Conservation (phyloP, 140 eudicot species). For the Stevia rebaudiana region DNA sequence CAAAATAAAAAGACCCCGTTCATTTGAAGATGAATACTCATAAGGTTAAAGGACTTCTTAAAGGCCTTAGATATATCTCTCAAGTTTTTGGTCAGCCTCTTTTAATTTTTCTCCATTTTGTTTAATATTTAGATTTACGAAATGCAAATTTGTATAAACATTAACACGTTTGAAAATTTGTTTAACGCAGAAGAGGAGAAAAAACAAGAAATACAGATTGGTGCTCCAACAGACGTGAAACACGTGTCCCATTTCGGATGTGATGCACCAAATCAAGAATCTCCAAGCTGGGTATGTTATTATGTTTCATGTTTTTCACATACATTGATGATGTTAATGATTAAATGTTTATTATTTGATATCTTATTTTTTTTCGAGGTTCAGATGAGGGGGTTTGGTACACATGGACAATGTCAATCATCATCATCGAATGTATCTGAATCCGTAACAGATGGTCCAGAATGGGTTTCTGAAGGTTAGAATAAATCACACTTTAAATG, state of each 20-base stretch:
- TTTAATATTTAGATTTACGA: neutral
- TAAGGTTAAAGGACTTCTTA: slow-evolving; percentile 67
- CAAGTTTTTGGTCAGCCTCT: slow-evolving; percentile 50
- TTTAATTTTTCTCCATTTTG: neutral
- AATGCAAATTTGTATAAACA: neutral
- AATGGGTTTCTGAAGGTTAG: slow-evolving; percentile 73
- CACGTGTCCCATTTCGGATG: slow-evolving; percentile 92
- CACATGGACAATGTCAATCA: slow-evolving; percentile 35
- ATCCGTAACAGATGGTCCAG: slow-evolving; percentile 27
- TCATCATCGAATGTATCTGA: slow-evolving; percentile 27
- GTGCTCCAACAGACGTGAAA: slow-evolving; percentile 87
- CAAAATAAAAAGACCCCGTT: slow-evolving; percentile 28
- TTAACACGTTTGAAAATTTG: neutral
- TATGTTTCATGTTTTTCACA: slow-evolving; percentile 22
- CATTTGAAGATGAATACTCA: slow-evolving; percentile 22
- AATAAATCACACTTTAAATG: neutral
- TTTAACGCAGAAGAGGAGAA: slow-evolving; percentile 51
- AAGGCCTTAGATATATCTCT: slow-evolving; percentile 63
- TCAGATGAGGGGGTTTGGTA: slow-evolving; percentile 48
- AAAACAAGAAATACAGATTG: slow-evolving; percentile 73
- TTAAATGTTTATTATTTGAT: neutral
- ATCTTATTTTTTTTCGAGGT: neutral
- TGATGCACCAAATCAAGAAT: slow-evolving; percentile 56
- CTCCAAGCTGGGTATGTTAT: slow-evolving; percentile 77
- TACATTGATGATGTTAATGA: neutral